Conservation (phyloP, 805 yeast genomes). For the Pichia nanzhaoensis region DNA sequence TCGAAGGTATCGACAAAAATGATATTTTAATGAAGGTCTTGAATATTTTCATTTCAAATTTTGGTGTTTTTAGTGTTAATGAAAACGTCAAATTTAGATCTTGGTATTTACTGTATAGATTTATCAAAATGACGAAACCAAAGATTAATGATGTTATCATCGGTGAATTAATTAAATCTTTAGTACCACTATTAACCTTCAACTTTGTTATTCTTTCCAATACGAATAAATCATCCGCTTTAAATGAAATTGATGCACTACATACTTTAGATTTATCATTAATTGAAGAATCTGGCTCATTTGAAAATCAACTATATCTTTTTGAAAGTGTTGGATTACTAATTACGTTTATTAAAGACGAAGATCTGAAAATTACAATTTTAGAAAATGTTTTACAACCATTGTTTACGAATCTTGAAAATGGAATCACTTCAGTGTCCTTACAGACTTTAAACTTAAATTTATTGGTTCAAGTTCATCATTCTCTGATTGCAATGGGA, state of each 20-base stretch:
- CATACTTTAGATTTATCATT: conserved; percentile 28
- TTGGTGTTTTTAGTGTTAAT: conserved; percentile 72
- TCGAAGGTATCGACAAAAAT: conserved; percentile 35
- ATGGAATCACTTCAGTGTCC: conserved; percentile 41
- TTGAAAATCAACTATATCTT: conserved; percentile 72
- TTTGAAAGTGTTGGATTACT: conserved; percentile 84
- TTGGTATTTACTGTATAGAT: conserved; percentile 85
- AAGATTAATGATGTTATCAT: conserved; percentile 43
- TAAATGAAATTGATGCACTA: conserved; percentile 14
- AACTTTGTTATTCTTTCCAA: conserved; percentile 42
- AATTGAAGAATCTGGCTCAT: conserved; percentile 52
- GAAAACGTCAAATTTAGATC: conserved; percentile 75
- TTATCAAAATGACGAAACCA: conserved; percentile 71
- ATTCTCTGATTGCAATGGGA: conserved; percentile 80
- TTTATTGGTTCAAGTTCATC: conserved; percentile 71
- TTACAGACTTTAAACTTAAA: conserved; percentile 31
- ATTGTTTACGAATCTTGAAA: conserved; percentile 63
- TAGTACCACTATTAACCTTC: conserved; percentile 57
- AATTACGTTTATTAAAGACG: conserved; percentile 46
- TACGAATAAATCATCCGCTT: conserved; percentile 19
- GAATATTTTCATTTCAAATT: conserved; percentile 69
- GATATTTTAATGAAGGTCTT: conserved; percentile 56
- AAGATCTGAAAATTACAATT: conserved; percentile 36
- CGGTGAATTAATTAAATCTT: conserved; percentile 51
- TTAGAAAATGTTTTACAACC: conserved; percentile 70